A percentile compares a stretch with the other conserved stretches of the same genome.
Evolutionary conservation across 2,329 filamentous ascomycete genomes (phyloP).

Genomic region (Hymenoscyphus linearis): DNA sequence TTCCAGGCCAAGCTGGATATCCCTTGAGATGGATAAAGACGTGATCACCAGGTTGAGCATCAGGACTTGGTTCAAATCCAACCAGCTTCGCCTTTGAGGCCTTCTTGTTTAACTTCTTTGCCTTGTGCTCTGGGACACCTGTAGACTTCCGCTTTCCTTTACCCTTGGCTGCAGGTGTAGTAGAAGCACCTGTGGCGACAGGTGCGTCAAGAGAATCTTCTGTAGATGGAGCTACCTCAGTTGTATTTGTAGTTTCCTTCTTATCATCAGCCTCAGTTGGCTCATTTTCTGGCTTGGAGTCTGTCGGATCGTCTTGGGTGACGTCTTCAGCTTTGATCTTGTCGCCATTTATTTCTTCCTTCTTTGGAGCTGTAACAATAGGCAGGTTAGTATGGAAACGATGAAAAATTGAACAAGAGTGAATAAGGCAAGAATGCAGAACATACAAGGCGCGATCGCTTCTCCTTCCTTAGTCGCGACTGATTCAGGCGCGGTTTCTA

Average conservation of each 20-base stretch:
- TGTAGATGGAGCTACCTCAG: constrained; percentile 24
- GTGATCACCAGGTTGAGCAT: constrained; percentile 80
- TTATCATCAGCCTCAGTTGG: constrained; percentile 30
- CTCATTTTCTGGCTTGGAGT: constrained; percentile 14
- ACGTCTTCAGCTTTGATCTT: constrained; percentile 17
- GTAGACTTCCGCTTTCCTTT: constrained; percentile 73
- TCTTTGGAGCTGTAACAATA: constrained; percentile 18
- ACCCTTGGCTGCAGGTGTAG: constrained; percentile 41
- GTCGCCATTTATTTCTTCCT: constrained; percentile 19
- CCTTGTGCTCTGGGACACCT: constrained; percentile 60
- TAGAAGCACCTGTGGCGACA: constrained; percentile 25
- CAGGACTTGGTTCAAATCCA: constrained; percentile 50
- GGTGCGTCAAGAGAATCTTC: constrained; percentile 29
- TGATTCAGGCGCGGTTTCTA: constrained; percentile 18
- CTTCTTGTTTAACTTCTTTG: constrained; percentile 81
- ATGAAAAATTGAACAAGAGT: neutral
- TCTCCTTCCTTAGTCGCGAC: constrained; percentile 24
- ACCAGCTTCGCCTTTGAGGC: constrained; percentile 67
- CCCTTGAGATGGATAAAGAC: constrained; percentile 93
- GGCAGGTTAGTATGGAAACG: constrained; percentile 16
- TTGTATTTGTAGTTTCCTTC: constrained; percentile 32
- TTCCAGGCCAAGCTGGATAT: constrained; percentile 88
- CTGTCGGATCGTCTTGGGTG: constrained; percentile 11
- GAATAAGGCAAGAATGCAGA: constrained; percentile 1
- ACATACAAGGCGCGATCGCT: constrained; percentile 20